Evolutionary conservation across 768 basidiomycete genomes (phyloP).

Genomic region (Stropharia rugosoannulata): DNA sequence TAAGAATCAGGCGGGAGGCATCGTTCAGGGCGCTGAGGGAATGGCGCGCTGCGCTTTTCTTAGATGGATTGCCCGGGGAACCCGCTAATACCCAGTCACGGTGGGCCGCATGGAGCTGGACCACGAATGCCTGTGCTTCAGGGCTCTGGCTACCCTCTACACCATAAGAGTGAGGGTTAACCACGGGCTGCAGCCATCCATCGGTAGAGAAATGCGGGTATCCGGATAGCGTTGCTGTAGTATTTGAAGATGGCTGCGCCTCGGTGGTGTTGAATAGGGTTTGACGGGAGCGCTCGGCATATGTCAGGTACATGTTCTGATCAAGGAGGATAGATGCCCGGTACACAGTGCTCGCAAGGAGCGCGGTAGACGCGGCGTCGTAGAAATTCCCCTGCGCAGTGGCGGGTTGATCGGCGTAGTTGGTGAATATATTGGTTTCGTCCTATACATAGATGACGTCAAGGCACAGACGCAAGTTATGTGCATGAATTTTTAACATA

Average conservation of each 20-base stretch:
- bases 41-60: too few species aligned
- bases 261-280: conserved; percentile 29
- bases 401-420: conserved; percentile 60
- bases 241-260: conserved; percentile 14
- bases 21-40: too few species aligned
- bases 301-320: conserved; percentile 47
- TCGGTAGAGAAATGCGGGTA: conserved; percentile 26
- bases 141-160: conserved; percentile 54
- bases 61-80: conserved; percentile 12
- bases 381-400: conserved; percentile 50
- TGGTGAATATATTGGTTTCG: conserved; percentile 54
- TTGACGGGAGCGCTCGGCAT: conserved; percentile 56
- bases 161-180: conserved; percentile 61
- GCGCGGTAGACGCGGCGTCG: conserved; percentile 71
- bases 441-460: conserved; percentile 29
- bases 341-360: conserved; percentile 78
- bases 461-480: background rate
- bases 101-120: conserved; percentile 75
- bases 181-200: conserved; percentile 77
- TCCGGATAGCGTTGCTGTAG: conserved; percentile 12
- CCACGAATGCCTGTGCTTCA: conserved; percentile 78
- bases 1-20: too few species aligned
- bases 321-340: conserved; percentile 58
- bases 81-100: conserved; percentile 69
- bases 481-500: conserved; percentile 27